phyloP scores from a whole-genome alignment of 305 asterid species.

The Solanum chacoense region DNA sequence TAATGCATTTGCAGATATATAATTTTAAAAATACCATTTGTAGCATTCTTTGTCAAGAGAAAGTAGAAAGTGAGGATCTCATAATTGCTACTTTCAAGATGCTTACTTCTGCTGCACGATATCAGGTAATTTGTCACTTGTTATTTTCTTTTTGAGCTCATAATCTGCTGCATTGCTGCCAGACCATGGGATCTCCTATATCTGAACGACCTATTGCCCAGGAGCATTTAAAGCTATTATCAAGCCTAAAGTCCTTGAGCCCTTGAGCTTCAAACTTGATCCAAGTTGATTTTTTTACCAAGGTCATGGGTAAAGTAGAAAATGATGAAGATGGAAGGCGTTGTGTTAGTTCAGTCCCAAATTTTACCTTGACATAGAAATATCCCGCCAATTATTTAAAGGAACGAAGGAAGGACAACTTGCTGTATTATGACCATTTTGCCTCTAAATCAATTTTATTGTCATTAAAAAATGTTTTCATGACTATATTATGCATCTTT shows the following conservation, averaged over 20 bases:
- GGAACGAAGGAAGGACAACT: neutral
- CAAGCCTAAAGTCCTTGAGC: neutral
- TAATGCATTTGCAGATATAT: conserved; percentile 42
- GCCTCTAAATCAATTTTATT: neutral
- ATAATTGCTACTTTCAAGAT: conserved; percentile 46
- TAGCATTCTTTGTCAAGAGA: conserved; percentile 52
- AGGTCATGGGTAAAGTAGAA: neutral
- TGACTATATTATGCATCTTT: neutral
- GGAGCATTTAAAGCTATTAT: neutral
- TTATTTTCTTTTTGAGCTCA: neutral
- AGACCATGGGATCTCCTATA: neutral
- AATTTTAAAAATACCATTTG: conserved; percentile 45
- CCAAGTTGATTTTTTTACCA: neutral
- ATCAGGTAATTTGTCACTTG: conserved; percentile 44
- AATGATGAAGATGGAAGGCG: neutral
- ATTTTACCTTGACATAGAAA: neutral
- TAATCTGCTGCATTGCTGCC: neutral
- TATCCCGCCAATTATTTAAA: neutral
- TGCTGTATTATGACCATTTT: neutral
- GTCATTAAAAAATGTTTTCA: neutral
- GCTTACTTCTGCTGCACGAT: conserved; percentile 63
- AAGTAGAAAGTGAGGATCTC: conserved; percentile 55
- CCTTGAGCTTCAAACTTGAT: conserved; percentile 1
- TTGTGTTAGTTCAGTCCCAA: neutral
- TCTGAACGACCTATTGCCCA: neutral